A percentile compares a stretch with the other conserved stretches of the same genome.
Conservation (phyloP, 192 early-diverging fungal species). For the Entomortierella chlamydospora region DNA sequence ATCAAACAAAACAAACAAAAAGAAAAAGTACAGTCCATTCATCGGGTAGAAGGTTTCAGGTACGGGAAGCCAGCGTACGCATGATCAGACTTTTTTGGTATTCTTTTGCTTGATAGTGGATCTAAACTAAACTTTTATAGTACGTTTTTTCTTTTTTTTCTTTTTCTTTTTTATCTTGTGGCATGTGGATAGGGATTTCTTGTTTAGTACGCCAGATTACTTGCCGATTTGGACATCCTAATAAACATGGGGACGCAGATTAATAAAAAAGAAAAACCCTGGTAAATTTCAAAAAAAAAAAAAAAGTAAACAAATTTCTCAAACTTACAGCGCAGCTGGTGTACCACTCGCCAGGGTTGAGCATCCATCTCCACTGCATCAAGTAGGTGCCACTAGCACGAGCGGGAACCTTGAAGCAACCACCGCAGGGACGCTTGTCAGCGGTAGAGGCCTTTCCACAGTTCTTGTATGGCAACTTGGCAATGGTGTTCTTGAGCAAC, state of each 20-base stretch:
- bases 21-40: too few species aligned
- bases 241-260: too few species aligned
- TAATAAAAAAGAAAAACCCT: too few species aligned
- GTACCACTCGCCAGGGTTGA: conserved; percentile 54
- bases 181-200: neutral
- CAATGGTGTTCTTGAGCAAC: conserved; percentile 36
- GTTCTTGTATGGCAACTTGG: conserved; percentile 45
- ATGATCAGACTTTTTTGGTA: too few species aligned
- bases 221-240: conserved; percentile 29
- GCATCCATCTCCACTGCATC: conserved; percentile 53
- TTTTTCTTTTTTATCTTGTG: neutral
- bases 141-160: neutral
- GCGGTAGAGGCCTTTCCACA: neutral
- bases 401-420: conserved; percentile 48
- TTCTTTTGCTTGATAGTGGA: too few species aligned
- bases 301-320: neutral
- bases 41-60: too few species aligned
- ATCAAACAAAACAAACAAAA: too few species aligned
- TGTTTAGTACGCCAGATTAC: neutral
- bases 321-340: conserved; percentile 51
- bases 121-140: too few species aligned
- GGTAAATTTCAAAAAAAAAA: neutral
- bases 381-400: conserved; percentile 33
- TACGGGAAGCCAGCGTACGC: too few species aligned
- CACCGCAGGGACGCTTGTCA: conserved; percentile 35